Evolutionary conservation across 768 basidiomycete genomes (phyloP), one percentile per base, ranked within the genome.

Genomic region (Strobilomyces confusus): DNA sequence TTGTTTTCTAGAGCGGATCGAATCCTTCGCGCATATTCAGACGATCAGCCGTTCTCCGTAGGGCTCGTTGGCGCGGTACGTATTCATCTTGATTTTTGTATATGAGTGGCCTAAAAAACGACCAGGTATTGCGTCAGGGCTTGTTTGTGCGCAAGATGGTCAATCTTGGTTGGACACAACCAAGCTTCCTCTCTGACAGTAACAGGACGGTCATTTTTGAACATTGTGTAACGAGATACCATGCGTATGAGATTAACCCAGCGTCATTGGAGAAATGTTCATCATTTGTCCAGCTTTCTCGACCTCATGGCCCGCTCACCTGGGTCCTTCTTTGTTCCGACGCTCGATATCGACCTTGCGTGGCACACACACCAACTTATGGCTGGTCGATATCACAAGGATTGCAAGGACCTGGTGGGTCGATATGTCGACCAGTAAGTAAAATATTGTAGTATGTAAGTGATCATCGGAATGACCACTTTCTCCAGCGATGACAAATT

Each of bases 351-450:
- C 19, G 45, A 46, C 32, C 45, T 46, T 34, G 45, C 32, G 19
- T 46, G 45, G 84, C 87, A 89, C 57, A 83, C 84, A 0, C 84
- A 88, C 56, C 84, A 86, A 56, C 72, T 87, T 4, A 68, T 73
- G 56, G 72, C 69, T 0, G 42, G 29, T 0, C 61, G 64, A 34
- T 86, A 87, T 62, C 63, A 69, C 7, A 44, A 34, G 0, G 75
- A 81, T 43, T 77, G 78, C 43, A 59, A 62, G 48, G 59, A 22
- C 1, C 65, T 70, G 45, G 60, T 80, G 9, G 72, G 75, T 2
- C 72, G 78, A 19, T 80, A 77, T 47, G 60, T 83, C 19, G 76
- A 83, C 63, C 82, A 84, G 82, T 81, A 43, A 55, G 79, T 59
- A 40, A 41, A 22, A 15, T n/a, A n/a, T n/a, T n/a, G n/a, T n/a